Conservation (phyloP, 2,329 filamentous ascomycete genomes). For the Sporothrix phasma region DNA sequence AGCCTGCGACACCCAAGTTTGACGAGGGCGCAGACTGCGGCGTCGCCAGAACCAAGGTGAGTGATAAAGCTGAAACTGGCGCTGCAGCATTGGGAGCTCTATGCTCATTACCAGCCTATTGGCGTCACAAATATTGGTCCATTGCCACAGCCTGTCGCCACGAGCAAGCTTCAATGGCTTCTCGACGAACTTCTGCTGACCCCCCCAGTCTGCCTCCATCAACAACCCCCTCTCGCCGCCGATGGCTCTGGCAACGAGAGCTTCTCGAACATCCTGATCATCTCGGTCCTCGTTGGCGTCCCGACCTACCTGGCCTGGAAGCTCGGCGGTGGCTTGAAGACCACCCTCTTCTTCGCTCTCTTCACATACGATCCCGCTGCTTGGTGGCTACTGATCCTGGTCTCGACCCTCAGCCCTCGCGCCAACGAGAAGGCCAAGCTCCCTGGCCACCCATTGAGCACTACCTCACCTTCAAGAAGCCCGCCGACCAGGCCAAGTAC, state of each 20-base stretch:
- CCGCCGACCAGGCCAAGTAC: constrained; percentile 54
- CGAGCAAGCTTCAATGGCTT: not conserved
- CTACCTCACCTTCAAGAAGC: constrained; percentile 75
- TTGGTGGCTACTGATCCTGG: constrained; percentile 69
- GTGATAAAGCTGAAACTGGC: constrained; percentile 21
- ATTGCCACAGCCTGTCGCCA: not conserved
- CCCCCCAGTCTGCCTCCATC: constrained; percentile 68
- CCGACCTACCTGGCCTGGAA: constrained; percentile 77
- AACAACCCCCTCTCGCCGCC: constrained; percentile 87
- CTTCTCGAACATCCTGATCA: constrained; percentile 76
- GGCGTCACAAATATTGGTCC: not conserved
- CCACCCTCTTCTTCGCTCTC: constrained; percentile 74
- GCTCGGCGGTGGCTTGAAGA: constrained; percentile 76
- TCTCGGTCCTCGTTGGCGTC: constrained; percentile 57
- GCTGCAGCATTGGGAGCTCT: not conserved
- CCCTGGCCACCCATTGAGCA: constrained; percentile 78
- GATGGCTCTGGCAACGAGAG: constrained; percentile 74
- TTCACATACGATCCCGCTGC: constrained; percentile 69
- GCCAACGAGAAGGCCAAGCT: constrained; percentile 86
- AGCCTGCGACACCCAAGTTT: constrained; percentile 38
- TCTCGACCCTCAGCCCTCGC: constrained; percentile 73
- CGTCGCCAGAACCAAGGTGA: constrained; percentile 45
- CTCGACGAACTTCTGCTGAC: constrained; percentile 12
- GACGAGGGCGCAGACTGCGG: constrained; percentile 45
- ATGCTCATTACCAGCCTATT: not conserved